phyloP scores from a whole-genome alignment of 208 protist species.

The Wallacemonas collosoma region DNA sequence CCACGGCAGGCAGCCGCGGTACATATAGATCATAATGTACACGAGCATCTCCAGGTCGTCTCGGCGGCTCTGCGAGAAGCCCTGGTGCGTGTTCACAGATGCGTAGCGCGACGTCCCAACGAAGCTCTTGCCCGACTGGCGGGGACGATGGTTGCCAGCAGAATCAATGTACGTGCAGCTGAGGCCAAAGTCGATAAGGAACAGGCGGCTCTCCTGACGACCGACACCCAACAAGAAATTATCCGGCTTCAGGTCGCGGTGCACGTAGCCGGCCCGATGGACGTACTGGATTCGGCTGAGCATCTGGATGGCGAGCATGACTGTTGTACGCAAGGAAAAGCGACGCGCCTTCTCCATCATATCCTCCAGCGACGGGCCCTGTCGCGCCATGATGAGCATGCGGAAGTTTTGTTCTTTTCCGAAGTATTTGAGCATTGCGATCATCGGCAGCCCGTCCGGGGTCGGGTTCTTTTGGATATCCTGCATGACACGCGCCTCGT shows the following conservation, averaged over 20 bases:
- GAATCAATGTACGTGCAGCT: conserved; percentile 53
- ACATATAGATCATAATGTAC: conserved; percentile 93
- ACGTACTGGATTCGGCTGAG: conserved; percentile 95
- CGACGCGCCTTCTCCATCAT: conserved; percentile 60
- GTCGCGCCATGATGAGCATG: conserved; percentile 98
- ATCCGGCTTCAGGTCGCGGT: conserved; percentile 97
- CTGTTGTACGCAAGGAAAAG: conserved; percentile 98
- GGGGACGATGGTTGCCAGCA: conserved; percentile 31
- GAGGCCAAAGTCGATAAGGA: conserved; percentile 92
- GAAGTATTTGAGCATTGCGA: conserved; percentile 96
- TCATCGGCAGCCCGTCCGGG: conserved; percentile 54
- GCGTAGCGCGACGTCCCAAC: conserved; percentile 96
- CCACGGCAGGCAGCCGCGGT: conserved; percentile 92
- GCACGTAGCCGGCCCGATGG: conserved; percentile 95
- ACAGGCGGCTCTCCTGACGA: conserved; percentile 50
- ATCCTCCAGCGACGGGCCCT: conserved; percentile 97
- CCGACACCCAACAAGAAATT: conserved; percentile 98
- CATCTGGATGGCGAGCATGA: conserved; percentile 98
- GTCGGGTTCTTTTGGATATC: conserved; percentile 59
- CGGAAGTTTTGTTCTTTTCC: conserved; percentile 97
- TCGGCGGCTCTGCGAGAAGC: conserved; percentile 73
- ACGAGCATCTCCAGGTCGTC: conserved; percentile 81
- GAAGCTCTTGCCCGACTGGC: conserved; percentile 85
- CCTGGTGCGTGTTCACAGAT: conserved; percentile 93
- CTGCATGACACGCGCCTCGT: conserved; percentile 95